These are phyloP conservation scores for Leptoxyphium fumago DNA, from an alignment of 2,329 filamentous ascomycete species.

Conservation along the genomic window DNA sequence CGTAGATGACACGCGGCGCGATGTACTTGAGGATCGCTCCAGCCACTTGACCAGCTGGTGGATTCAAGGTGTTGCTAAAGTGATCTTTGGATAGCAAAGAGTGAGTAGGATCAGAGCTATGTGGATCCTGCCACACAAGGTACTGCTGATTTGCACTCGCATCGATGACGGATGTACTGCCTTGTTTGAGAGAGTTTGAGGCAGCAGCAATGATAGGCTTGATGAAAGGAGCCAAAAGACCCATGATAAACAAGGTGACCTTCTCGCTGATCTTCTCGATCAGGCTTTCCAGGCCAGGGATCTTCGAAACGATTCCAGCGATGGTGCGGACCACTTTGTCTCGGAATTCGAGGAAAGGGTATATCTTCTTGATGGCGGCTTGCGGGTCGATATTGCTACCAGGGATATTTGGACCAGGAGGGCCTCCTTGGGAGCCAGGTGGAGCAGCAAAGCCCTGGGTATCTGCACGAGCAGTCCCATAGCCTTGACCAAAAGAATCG, in stretches of 20 bases:
- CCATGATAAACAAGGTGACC: conserved; percentile 80
- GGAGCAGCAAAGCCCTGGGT: conserved; percentile 23
- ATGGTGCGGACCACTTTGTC: conserved; percentile 87
- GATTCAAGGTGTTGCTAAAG: conserved; percentile 36
- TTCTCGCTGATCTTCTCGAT: conserved; percentile 90
- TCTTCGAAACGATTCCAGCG: conserved; percentile 72
- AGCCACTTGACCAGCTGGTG: conserved; percentile 34
- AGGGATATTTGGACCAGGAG: conserved; percentile 40
- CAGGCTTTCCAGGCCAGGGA: conserved; percentile 78
- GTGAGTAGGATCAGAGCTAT: conserved; percentile 35
- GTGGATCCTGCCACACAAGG: conserved; percentile 34
- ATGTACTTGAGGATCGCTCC: conserved; percentile 62
- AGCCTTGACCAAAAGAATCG: conserved; percentile 15
- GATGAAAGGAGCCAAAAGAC: conserved; percentile 79
- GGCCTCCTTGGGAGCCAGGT: conserved; percentile 24
- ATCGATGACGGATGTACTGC: conserved; percentile 56
- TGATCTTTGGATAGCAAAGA: conserved; percentile 38
- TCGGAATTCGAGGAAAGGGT: conserved; percentile 84
- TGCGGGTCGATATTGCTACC: conserved; percentile 61
- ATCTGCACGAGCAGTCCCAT: conserved; percentile 22
- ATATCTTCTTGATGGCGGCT: conserved; percentile 49
- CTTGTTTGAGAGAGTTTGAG: conserved; percentile 70
- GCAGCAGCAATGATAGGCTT: conserved; percentile 81
- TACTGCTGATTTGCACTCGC: conserved; percentile 36
- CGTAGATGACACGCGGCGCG: conserved; percentile 75